Evolutionary conservation across 2,329 filamentous ascomycete genomes (phyloP).

Genomic region (Monosporascus cannonballus): DNA sequence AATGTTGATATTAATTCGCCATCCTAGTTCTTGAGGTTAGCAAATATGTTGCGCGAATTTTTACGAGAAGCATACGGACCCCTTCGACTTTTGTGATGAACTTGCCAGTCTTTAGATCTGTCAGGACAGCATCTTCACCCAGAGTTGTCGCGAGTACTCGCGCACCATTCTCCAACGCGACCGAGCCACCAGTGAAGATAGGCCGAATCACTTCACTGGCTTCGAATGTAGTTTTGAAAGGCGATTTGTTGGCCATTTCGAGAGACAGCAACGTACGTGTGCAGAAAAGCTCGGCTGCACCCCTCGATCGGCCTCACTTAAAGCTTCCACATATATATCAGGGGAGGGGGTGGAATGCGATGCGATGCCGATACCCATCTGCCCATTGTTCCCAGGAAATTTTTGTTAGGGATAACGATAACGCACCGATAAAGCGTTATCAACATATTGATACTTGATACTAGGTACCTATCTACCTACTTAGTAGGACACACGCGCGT

Average conservation of each 20-base stretch:
- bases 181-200: slow-evolving; percentile 87
- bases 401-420: slow-evolving; percentile 20
- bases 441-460: neutral
- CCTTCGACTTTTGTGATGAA: slow-evolving; percentile 85
- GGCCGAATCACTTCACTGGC: slow-evolving; percentile 77
- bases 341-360: slow-evolving; percentile 8
- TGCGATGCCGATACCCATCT: too few relatives aligned
- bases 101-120: slow-evolving; percentile 74
- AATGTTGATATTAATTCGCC: slow-evolving; percentile 74
- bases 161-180: slow-evolving; percentile 75
- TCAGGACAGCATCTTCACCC: slow-evolving; percentile 87
- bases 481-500: neutral
- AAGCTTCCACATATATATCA: neutral
- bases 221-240: slow-evolving; percentile 84
- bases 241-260: slow-evolving; percentile 55
- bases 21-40: slow-evolving; percentile 47
- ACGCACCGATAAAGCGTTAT: slow-evolving; percentile 6
- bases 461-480: too few relatives aligned
- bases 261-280: slow-evolving; percentile 2
- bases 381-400: slow-evolving; percentile 7
- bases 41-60: slow-evolving; percentile 5
- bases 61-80: slow-evolving; percentile 39
- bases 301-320: neutral
- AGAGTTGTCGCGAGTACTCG: slow-evolving; percentile 79
- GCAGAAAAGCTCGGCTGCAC: neutral